Conservation (phyloP, 2,329 filamentous ascomycete species). For the Fusarium hostae region DNA sequence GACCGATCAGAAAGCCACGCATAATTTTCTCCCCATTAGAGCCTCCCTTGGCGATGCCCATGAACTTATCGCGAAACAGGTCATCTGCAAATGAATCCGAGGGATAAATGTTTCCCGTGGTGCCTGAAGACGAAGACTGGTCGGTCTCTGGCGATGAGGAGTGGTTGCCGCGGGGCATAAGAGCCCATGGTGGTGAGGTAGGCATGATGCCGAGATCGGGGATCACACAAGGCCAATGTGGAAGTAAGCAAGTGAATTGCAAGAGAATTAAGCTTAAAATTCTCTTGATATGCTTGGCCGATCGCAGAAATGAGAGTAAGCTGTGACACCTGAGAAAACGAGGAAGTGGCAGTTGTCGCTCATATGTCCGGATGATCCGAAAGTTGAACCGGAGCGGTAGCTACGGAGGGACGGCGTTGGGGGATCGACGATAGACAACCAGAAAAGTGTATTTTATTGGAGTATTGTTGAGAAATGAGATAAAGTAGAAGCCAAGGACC, state of each 20-base stretch:
- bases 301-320: constrained; percentile 3
- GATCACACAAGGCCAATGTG: neutral
- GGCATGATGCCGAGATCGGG: constrained; percentile 25
- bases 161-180: constrained; percentile 37
- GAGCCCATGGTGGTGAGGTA: constrained; percentile 14
- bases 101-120: constrained; percentile 20
- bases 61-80: constrained; percentile 44
- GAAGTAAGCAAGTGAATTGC: neutral
- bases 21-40: constrained; percentile 49
- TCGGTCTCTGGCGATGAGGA: constrained; percentile 39
- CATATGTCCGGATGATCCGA: constrained; percentile 36
- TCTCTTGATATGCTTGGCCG: neutral
- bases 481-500: neutral
- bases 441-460: constrained; percentile 5
- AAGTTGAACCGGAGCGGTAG: constrained; percentile 30
- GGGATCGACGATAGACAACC: constrained; percentile 32
- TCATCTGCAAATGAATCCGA: constrained; percentile 40
- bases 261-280: constrained; percentile 26
- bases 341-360: constrained; percentile 14
- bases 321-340: constrained; percentile 13
- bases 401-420: constrained; percentile 19
- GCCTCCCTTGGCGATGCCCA: constrained; percentile 45
- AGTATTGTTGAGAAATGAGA: neutral
- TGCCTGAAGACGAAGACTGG: constrained; percentile 23
- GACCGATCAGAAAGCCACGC: constrained; percentile 49